phyloP scores from a whole-genome alignment of 1,284 basidiomycete genomes.

The Anthracocystis panici-leucophaei region DNA sequence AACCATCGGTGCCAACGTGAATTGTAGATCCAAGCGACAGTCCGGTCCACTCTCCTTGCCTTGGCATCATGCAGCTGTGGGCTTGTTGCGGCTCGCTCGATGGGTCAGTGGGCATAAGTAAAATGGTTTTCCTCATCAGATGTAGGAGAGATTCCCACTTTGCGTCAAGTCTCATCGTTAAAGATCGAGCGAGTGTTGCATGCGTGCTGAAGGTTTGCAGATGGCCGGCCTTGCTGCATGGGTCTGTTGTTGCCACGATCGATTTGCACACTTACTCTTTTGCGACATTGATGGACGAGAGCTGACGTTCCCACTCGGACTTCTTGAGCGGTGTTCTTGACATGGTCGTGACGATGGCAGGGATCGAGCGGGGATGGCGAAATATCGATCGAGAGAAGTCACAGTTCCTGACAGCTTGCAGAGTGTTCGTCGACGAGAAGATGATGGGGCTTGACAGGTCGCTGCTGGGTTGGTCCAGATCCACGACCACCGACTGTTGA shows the following conservation, averaged over 20 bases:
- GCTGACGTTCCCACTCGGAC: constrained; percentile 72
- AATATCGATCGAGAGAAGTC: background rate
- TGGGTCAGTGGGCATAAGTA: constrained; percentile 72
- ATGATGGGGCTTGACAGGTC: background rate
- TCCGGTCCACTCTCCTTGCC: background rate
- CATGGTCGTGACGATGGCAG: constrained; percentile 13
- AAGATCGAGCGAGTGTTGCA: constrained; percentile 35
- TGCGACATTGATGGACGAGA: constrained; percentile 71
- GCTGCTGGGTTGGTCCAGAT: background rate
- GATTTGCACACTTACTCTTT: constrained; percentile 72
- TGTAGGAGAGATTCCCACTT: constrained; percentile 77
- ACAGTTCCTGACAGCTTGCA: constrained; percentile 8
- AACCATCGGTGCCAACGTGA: background rate
- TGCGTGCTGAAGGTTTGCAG: constrained; percentile 8
- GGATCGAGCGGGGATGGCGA: background rate
- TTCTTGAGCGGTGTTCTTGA: constrained; percentile 47
- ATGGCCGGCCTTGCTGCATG: background rate
- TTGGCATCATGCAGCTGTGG: constrained; percentile 7
- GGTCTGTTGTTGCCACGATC: constrained; percentile 15
- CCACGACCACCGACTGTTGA: background rate
- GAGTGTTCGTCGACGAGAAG: background rate
- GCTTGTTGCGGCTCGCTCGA: constrained; percentile 20
- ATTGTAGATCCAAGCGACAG: constrained; percentile 5
- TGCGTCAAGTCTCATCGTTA: constrained; percentile 72
- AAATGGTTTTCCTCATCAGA: constrained; percentile 71